Evolutionary conservation across 148 eudicot genomes (phyloP).

Genomic region (Spergularia bocconei): DNA sequence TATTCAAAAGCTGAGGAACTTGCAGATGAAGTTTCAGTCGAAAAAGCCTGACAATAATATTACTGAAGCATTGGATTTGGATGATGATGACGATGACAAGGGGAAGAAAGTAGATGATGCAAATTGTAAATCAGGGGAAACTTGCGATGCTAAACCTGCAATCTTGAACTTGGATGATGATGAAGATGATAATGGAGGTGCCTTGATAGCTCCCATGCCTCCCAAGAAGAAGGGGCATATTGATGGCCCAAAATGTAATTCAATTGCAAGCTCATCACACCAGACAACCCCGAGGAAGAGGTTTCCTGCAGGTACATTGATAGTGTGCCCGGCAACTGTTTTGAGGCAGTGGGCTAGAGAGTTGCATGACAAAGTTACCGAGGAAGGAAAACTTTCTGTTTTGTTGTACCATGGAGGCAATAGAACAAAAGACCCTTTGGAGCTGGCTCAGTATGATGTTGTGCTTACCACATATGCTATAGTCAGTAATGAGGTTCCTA

Average conservation of each 20-base stretch:
- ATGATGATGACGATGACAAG: slow-evolving; percentile 70
- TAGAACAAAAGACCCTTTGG: slow-evolving; percentile 72
- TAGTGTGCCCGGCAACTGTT: slow-evolving; percentile 97
- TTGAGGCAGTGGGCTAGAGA: slow-evolving; percentile 96
- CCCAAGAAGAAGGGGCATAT: slow-evolving; percentile 32
- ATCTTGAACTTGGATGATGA: slow-evolving; percentile 82
- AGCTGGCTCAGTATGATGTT: slow-evolving; percentile 72
- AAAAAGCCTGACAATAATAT: slow-evolving; percentile 32
- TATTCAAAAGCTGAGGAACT: slow-evolving; percentile 59
- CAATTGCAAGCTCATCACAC: slow-evolving; percentile 42
- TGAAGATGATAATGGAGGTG: slow-evolving; percentile 47
- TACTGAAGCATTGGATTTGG: slow-evolving; percentile 82
- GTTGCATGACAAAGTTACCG: slow-evolving; percentile 75
- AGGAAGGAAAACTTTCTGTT: slow-evolving; percentile 56
- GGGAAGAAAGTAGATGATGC: slow-evolving; percentile 32
- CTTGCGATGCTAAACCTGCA: slow-evolving; percentile 38
- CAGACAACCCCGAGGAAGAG: slow-evolving; percentile 47
- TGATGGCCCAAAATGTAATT: slow-evolving; percentile 34
- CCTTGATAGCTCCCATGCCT: slow-evolving; percentile 29
- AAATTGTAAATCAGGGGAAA: slow-evolving; percentile 19
- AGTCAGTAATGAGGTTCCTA: slow-evolving; percentile 91
- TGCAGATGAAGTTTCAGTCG: slow-evolving; percentile 53
- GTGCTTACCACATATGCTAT: slow-evolving; percentile 94
- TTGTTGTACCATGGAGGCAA: slow-evolving; percentile 88
- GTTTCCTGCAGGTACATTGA: slow-evolving; percentile 94